Base-by-base conservation (phyloP, 2,329 filamentous ascomycete species). In the Aspergillus sp. region DNA sequence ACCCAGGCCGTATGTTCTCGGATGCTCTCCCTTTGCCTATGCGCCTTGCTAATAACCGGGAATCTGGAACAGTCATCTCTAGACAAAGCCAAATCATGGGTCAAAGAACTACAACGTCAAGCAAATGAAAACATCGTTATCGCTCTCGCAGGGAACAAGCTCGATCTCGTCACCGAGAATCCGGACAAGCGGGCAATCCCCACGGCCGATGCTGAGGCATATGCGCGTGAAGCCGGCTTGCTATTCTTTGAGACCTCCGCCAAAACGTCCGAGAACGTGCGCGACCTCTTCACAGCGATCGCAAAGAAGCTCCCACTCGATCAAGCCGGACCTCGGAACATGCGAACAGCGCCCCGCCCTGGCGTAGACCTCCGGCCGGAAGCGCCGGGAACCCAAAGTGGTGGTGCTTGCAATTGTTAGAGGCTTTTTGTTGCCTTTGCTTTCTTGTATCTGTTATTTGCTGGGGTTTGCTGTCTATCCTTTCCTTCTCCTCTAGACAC, bases 111-210 rank as follows among this genome's bases (percentile, higher is more conserved):
- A 55, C 95, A 99, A 78, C 89, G 95, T 73, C 95, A 99, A 80
- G 95, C 96, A 62, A 99, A 98, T 81, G 95, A 99, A 79, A 98
- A 98, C 79, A 99, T 99, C 76, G 93, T 99, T 77, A 99, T 99
- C 72, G 95, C 95, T 47, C 87, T 99, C 44, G 95, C 93, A 53
- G 95, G 95, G 63, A 99, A 99, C 84, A 98, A 99, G 81, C 83
- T 96, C 72, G 95, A 99, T 83, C 82, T 99, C 67, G 95, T 97
- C 62, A 93, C 87, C 63, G 93, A 96, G 72, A 90, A 91, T 73
- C 93, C 93, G 48, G 93, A 97, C 75, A 98, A 98, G 85, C 89
- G 95, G 71, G 95, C 93, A 42, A 95, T 99, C 61, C 75, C 88
- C 60, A 89, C 90, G 20, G 89, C 89, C 66, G 95, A 99, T 68